These are phyloP conservation scores for Byssothecium circinans DNA, from an alignment of 2,329 filamentous ascomycete species.

Conservation along the genomic window DNA sequence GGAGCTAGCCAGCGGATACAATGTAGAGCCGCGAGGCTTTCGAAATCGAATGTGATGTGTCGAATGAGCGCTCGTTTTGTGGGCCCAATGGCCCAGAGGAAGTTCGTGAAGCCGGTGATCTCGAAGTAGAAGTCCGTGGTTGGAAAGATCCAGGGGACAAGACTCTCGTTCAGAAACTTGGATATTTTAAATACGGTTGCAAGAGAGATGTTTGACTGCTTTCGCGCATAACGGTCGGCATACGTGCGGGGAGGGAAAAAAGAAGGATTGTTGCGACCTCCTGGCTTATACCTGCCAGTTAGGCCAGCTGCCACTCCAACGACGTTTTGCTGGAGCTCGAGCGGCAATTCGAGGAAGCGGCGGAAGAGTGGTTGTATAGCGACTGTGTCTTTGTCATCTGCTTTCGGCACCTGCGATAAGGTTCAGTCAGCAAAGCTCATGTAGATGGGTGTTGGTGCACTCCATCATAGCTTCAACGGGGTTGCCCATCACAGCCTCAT, in stretches of 20 bases:
- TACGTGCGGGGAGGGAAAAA: not conserved
- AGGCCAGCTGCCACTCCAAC: slow-evolving; percentile 23
- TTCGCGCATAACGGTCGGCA: not conserved
- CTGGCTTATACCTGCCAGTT: slow-evolving; percentile 15
- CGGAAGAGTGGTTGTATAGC: slow-evolving; percentile 33
- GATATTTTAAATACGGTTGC: slow-evolving; percentile 24
- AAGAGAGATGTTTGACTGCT: slow-evolving; percentile 15
- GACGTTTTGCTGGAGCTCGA: slow-evolving; percentile 35
- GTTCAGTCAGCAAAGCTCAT: too few relatives aligned
- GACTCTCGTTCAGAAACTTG: slow-evolving; percentile 17
- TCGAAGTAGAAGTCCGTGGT: slow-evolving; percentile 33
- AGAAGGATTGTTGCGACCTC: not conserved
- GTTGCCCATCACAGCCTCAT: too few relatives aligned
- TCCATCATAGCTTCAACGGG: too few relatives aligned
- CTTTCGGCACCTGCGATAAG: too few relatives aligned
- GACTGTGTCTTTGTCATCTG: slow-evolving; percentile 18
- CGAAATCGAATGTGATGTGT: slow-evolving; percentile 26
- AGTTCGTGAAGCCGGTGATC: slow-evolving; percentile 15
- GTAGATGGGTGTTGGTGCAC: too few relatives aligned
- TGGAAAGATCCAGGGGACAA: slow-evolving; percentile 26
- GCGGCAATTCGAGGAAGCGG: slow-evolving; percentile 26
- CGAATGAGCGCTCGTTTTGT: slow-evolving; percentile 22
- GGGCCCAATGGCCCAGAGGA: slow-evolving; percentile 24
- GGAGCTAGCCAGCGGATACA: slow-evolving; percentile 36
- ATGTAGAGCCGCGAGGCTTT: slow-evolving; percentile 24